Percentiles rank a stretch among this genome's conserved stretches.
These are phyloP conservation scores for Luffa acutangula DNA, from an alignment of 306 rosid species.

Conservation along the genomic window DNA sequence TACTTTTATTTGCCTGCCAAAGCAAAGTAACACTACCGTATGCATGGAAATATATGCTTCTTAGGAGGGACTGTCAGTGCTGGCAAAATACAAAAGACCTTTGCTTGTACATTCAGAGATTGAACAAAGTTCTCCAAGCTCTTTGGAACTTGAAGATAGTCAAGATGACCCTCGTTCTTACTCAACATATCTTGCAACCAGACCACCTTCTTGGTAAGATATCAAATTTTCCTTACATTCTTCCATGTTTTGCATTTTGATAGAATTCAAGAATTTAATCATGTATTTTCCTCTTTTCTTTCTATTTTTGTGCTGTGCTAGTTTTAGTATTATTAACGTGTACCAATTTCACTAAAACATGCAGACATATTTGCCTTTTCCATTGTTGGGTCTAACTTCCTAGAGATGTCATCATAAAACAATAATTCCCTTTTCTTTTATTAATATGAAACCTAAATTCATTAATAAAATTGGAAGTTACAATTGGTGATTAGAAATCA, in stretches of 20 bases:
- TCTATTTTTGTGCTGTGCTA: background rate
- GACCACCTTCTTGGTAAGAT: constrained; percentile 84
- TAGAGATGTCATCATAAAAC: background rate
- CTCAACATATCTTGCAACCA: constrained; percentile 61
- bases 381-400: background rate
- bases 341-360: background rate
- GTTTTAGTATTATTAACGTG: background rate
- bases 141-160: constrained; percentile 24
- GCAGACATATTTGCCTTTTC: background rate
- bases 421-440: background rate
- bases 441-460: background rate
- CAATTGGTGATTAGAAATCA: background rate
- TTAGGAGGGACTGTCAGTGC: constrained; percentile 73
- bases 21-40: constrained; percentile 3
- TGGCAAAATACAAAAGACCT: constrained; percentile 81
- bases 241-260: background rate
- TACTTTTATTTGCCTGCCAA: background rate
- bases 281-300: background rate
- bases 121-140: constrained; percentile 33
- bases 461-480: background rate
- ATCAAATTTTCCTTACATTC: constrained; percentile 8
- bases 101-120: constrained; percentile 83
- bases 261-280: background rate
- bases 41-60: constrained; percentile 19
- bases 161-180: constrained; percentile 41